Evolutionary conservation across 2,329 filamentous ascomycete species (phyloP).

Genomic region (Emmonsia crescens): DNA sequence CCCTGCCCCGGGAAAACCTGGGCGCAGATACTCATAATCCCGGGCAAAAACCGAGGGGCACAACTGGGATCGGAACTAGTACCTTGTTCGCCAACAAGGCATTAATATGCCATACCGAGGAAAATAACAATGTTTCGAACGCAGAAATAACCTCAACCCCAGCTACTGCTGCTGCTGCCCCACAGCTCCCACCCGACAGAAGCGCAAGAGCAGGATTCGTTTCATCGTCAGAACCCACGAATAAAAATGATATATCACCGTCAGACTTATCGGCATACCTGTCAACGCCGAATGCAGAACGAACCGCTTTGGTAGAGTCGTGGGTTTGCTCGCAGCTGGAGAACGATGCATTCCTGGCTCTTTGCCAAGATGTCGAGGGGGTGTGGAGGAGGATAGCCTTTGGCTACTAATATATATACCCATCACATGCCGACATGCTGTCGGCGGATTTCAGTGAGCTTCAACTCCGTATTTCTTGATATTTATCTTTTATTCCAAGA

Average conservation of each 20-base stretch:
- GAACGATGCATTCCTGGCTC: slow-evolving; percentile 28
- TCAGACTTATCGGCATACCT: slow-evolving; percentile 25
- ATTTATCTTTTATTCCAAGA: not conserved
- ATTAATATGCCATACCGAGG: not conserved
- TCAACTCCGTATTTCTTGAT: not conserved
- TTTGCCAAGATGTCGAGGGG: slow-evolving; percentile 32
- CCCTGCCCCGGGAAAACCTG: too few species aligned
- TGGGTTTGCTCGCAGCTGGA: slow-evolving; percentile 35
- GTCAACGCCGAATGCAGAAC: slow-evolving; percentile 21
- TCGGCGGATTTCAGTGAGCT: not conserved
- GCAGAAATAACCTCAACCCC: not conserved
- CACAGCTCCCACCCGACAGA: not conserved
- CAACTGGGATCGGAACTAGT: not conserved
- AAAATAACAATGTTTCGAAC: not conserved
- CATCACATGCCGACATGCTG: not conserved
- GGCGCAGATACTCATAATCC: not conserved
- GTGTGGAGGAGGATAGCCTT: slow-evolving; percentile 32
- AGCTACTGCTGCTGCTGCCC: not conserved
- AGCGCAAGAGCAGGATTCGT: not conserved
- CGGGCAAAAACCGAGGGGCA: not conserved
- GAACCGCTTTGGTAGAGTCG: slow-evolving; percentile 24
- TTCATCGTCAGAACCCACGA: not conserved
- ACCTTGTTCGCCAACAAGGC: not conserved
- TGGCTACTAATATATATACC: slow-evolving; percentile 16
- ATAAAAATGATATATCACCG: slow-evolving; percentile 4